Evolutionary conservation across 1,139 yeast species (phyloP), one percentile per base, ranked within the genome.

Genomic region (Sugiyamaella novakii): DNA sequence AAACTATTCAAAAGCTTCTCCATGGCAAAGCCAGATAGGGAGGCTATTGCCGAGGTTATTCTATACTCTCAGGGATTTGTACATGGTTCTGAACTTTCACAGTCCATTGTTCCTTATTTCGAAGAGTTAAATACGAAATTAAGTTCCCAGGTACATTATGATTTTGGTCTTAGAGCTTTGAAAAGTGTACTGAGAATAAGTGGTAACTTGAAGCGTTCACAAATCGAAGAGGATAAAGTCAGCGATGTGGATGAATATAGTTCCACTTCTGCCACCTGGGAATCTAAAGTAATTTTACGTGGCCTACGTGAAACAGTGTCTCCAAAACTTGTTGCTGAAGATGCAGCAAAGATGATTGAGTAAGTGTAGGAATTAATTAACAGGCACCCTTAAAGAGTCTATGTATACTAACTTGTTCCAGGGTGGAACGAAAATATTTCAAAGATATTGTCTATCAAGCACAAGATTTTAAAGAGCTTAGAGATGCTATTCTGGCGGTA

Each of bases 91-190:
- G 60, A 59, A 0, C 62, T 85, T n/a, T 69, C 95, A 0, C 42
- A 56, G 1, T 63, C 65, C 5, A 67, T 87, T 28, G 87, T 85
- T 0, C 76, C 79, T 0, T 74, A 87, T 43, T 84, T 88, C 57
- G 56, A 60, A 1, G 68, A 64, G 1, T 63, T 91, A 25, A 62
- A 65, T 3, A 18, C 25, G 0, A 44, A 54, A 0, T 66, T 80
- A 8, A 75, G 87, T 0, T 30, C 56, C 0, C 96, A 88, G 61
- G 61, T 69, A 2, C 98, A 91, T 63, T 92, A 92, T 60, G 97
- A 92, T 60, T 92, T 92, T 74, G 96, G 98, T 0, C 71, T 91
- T 36, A 74, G 97, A 52, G 83, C 96, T 0, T 66, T 91, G 49
- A 91, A 89, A 61, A 75, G 80, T 39, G 80, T 84, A 0, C 66